Percentiles rank a stretch among this genome's conserved stretches.
Evolutionary conservation across 2,329 filamentous ascomycete species (phyloP).

Genomic region (Lachnellula hyalina): DNA sequence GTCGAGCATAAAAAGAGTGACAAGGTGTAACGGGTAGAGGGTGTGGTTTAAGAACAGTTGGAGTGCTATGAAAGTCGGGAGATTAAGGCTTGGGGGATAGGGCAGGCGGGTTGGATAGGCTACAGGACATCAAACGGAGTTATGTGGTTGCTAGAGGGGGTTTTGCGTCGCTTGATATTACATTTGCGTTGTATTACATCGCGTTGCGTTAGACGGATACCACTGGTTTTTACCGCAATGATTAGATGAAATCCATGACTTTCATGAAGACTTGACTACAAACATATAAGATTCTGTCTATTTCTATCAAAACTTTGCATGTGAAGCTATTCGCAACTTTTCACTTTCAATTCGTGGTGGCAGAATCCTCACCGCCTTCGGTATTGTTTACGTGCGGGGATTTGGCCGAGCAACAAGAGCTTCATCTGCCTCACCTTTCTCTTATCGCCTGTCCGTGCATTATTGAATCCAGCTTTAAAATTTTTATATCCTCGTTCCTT

Average conservation of each 20-base stretch:
- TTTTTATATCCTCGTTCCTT: too few relatives aligned
- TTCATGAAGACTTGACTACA: too few relatives aligned
- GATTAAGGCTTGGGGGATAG: neutral
- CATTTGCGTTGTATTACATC: too few relatives aligned
- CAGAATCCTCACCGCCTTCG: neutral
- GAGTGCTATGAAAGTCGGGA: slow-evolving; percentile 18
- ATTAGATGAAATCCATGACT: too few relatives aligned
- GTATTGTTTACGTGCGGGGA: neutral
- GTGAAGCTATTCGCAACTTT: too few relatives aligned
- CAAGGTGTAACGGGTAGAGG: slow-evolving; percentile 2
- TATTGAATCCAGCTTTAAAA: too few relatives aligned
- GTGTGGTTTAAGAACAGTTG: slow-evolving; percentile 8
- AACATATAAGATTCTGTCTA: too few relatives aligned
- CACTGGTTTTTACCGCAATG: too few relatives aligned
- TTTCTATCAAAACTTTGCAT: neutral
- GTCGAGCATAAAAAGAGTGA: slow-evolving; percentile 32
- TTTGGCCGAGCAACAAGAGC: neutral
- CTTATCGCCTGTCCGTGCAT: neutral
- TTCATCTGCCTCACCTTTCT: neutral
- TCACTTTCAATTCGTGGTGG: neutral
- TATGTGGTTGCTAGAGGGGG: too few relatives aligned
- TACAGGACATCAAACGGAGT: neutral
- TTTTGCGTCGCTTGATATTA: too few relatives aligned
- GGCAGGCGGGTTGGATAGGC: neutral
- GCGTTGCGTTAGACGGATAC: too few relatives aligned